phyloP scores from a whole-genome alignment of 75 land plant species.

The Pinus albicaulis region DNA sequence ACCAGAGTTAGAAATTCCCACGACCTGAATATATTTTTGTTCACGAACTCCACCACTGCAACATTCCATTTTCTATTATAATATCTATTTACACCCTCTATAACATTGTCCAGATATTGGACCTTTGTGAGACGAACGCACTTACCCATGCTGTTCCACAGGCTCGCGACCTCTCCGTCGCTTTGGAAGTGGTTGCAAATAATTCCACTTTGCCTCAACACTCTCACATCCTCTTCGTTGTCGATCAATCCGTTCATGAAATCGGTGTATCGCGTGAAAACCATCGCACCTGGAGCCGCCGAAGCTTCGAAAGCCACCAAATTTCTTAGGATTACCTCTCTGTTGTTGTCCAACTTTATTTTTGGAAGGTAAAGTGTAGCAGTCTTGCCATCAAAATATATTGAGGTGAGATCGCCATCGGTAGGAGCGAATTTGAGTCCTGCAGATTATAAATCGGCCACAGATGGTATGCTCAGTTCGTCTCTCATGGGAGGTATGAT shows the following conservation, averaged over 20 bases:
- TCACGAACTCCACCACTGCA: slow-evolving; percentile 18
- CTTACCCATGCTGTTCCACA: slow-evolving; percentile 59
- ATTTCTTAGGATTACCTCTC: slow-evolving; percentile 49
- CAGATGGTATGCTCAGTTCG: slow-evolving; percentile 36
- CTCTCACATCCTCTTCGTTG: slow-evolving; percentile 37
- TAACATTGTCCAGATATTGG: slow-evolving; percentile 30
- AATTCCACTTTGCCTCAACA: slow-evolving; percentile 41
- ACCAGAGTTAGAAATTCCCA: slow-evolving; percentile 39
- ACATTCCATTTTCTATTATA: slow-evolving; percentile 34
- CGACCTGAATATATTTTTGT: slow-evolving; percentile 20
- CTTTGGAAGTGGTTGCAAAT: slow-evolving; percentile 40
- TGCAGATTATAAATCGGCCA: slow-evolving; percentile 16
- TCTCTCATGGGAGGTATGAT: slow-evolving; percentile 20
- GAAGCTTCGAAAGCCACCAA: slow-evolving; percentile 57
- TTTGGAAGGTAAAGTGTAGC: slow-evolving; percentile 28
- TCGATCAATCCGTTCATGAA: slow-evolving; percentile 72
- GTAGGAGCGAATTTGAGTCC: slow-evolving; percentile 33
- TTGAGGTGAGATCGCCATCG: slow-evolving; percentile 16
- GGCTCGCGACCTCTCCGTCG: slow-evolving; percentile 42
- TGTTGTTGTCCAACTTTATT: slow-evolving; percentile 33
- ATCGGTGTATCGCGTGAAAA: slow-evolving; percentile 52
- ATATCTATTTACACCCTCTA: slow-evolving; percentile 46
- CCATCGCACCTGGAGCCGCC: slow-evolving; percentile 20
- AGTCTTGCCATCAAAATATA: slow-evolving; percentile 33
- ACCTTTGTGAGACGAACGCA: slow-evolving; percentile 34